phyloP scores from a whole-genome alignment of 352 stramenopile genomes.

The Phytophthora quininea region DNA sequence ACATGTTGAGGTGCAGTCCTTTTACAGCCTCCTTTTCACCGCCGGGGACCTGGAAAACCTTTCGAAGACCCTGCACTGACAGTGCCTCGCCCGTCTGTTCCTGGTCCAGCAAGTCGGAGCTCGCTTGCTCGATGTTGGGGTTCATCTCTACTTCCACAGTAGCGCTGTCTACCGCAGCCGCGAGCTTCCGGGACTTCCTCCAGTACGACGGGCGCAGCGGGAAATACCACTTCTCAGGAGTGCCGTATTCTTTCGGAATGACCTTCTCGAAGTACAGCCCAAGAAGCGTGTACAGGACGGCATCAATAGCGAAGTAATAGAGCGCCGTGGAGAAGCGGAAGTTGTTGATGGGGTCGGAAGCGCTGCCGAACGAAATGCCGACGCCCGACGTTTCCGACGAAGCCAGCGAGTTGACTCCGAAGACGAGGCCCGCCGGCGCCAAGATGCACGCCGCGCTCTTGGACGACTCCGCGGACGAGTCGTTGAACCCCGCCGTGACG shows the following conservation, averaged over 20 bases:
- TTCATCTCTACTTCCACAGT: conserved; percentile 46
- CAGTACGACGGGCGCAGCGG: conserved; percentile 78
- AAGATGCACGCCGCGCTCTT: conserved; percentile 54
- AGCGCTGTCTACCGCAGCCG: conserved; percentile 35
- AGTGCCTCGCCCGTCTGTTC: conserved; percentile 57
- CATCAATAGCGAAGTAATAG: conserved; percentile 78
- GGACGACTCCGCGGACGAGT: conserved; percentile 39
- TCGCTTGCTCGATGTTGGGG: conserved; percentile 53
- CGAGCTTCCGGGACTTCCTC: conserved; percentile 59
- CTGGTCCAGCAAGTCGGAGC: conserved; percentile 48
- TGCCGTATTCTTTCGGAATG: conserved; percentile 77
- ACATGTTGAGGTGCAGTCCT: conserved; percentile 79
- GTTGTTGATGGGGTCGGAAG: conserved; percentile 37
- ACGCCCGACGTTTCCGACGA: conserved; percentile 52
- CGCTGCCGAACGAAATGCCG: conserved; percentile 51
- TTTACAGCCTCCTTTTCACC: conserved; percentile 90
- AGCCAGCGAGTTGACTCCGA: conserved; percentile 60
- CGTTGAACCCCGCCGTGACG: conserved; percentile 52
- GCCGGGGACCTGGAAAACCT: conserved; percentile 79
- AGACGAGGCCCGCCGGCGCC: conserved; percentile 36
- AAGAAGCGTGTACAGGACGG: conserved; percentile 83
- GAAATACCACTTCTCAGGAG: conserved; percentile 86
- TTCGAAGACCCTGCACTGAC: conserved; percentile 60
- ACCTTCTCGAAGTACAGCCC: conserved; percentile 90
- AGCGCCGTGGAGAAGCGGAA: conserved; percentile 47